phyloP scores from a whole-genome alignment of 306 rosid species.

The cucumber (Cucumis sativus) region DNA sequence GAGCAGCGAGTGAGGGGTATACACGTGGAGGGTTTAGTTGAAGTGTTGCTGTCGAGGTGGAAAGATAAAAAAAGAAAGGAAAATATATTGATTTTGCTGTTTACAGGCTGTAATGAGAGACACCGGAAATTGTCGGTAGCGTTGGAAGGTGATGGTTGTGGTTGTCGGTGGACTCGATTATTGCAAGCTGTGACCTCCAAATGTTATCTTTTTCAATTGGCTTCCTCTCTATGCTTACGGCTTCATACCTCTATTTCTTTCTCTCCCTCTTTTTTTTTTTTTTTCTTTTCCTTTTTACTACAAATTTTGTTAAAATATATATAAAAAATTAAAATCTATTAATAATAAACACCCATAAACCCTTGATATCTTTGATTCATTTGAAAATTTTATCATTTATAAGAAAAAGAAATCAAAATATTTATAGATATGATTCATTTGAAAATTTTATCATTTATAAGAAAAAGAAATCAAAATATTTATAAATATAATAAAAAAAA shows the following conservation, averaged over 20 bases:
- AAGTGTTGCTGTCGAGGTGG: background rate
- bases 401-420: no score
- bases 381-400: no score
- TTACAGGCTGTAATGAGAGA: constrained; percentile 30
- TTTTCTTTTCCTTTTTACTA: no score
- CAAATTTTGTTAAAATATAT: no score
- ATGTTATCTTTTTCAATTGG: background rate
- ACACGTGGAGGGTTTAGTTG: constrained; percentile 6
- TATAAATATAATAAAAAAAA: no score
- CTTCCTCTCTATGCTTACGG: background rate
- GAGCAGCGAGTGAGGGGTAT: background rate
- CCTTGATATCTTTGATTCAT: no score
- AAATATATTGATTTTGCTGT: constrained; percentile 9
- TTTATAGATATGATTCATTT: no score
- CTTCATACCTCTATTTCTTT: background rate
- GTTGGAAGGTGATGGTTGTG: background rate
- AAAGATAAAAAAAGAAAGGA: background rate
- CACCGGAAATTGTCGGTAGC: constrained; percentile 31
- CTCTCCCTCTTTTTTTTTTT: no score
- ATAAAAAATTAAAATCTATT: no score
- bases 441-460: no score
- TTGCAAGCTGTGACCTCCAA: background rate
- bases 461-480: no score
- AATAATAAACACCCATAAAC: no score
- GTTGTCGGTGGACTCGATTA: constrained; percentile 51